Evolutionary conservation across 768 basidiomycete species (phyloP), one percentile per base, ranked within the genome.

Genomic region (Phylloporus sp.): DNA sequence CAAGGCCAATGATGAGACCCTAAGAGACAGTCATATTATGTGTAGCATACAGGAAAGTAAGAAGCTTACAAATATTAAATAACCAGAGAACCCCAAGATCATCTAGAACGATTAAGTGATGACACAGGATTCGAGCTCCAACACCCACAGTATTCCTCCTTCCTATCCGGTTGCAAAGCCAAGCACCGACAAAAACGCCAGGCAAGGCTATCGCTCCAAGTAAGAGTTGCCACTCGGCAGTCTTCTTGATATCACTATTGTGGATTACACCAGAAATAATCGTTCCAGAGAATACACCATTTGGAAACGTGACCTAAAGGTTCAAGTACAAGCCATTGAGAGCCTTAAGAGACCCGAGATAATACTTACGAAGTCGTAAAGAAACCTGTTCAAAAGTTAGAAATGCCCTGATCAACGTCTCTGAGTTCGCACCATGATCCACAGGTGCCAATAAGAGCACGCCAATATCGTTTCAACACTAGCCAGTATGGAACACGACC

Each of bases 141-240:
- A 15, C 4, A 34, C 78, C 47, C 55, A 79, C 76, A 6, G 81
- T 84, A 55, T 84, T 80, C 38, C 80, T 73, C 52, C 83, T 73
- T 16, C 83, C 83, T 16, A 83, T 61, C 26, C 73, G 73, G 53
- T 80, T 80, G 60, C 78, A 80, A 18, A 81, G 70, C 52, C 67
- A 63, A 15, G 72, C 77, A 32, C 78, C 77, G 8, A 78, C 72
- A 36, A 81, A 73, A 51, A 80, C 72, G 45, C 86, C 86, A 18
- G 86, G 86, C 13, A 88, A 67, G 2, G 85, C 76, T 49, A 87
- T 76, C 12, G 76, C 59, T 18, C 80, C 80, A 5, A 86, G 75
- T 3, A 87, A 71, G n/a, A 87, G 76, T 58, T 85, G 84, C 74
- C 77, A 86, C 64, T 86, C 85, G 3, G 85, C 84, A 3, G 80